Base-by-base conservation (phyloP, 352 stramenopile genomes). In the Pythium oligandrum region DNA sequence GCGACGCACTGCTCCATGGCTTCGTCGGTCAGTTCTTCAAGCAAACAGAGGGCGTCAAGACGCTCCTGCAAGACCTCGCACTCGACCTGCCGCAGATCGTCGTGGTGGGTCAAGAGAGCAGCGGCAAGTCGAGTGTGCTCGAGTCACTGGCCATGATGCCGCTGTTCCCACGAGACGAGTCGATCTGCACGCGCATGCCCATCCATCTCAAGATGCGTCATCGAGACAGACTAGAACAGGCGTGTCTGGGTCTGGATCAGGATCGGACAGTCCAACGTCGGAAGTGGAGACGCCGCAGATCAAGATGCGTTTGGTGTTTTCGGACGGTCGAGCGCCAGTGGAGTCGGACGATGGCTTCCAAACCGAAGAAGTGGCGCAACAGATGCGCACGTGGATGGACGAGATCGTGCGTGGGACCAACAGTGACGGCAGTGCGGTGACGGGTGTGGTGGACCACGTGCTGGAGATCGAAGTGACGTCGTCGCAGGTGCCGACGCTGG, bases 71-170 rank as follows among this genome's bases (percentile, higher is more conserved):
- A 4, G 52, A 65, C 35, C 36, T 63, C 26, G 48, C 53, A 30
- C 54, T 70, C 4, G 30, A 50, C 12, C 58, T 75, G 39, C 72
- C 72, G 35, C 61, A 71, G 51, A 66, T 79, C 49, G 61, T 79
- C 10, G 67, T 77, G n/a, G 62, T 75, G 12, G 72, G 72, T 17
- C 57, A 74, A 35, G 69, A 77, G 53, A 62, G 70, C 62, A 72
- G 67, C 52, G 72, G 72, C 64, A 83, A 78, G 65, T 78, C 68
- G 3, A 73, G 58, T 32, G 65, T 77, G 40, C 59, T 79, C 48
- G 72, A 78, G 60, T 66, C 55, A 40, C 48, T 83, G 17, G 70
- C 67, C 40, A 75, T 78, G 70, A 35, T 75, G 44, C 64, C 71
- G 42, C 43, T 79, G 1, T 76, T 83, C 57, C 73, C 72, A 38